Evolutionary conservation across 805 yeast genomes (phyloP).

Genomic region (Myxozyma sirexii): DNA sequence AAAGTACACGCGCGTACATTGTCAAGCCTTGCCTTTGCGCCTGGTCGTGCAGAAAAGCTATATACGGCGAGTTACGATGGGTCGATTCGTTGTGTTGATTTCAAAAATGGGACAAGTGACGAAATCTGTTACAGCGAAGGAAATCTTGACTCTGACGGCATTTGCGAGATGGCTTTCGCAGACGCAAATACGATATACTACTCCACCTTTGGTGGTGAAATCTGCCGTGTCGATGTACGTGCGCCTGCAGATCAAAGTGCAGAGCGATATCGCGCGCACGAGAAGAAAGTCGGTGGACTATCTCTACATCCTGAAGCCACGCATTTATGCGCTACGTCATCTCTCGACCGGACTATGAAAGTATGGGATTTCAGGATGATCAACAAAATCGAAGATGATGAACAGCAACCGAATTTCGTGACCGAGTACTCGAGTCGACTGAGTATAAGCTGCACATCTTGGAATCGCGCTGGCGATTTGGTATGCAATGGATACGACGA

Average conservation of each 20-base stretch:
- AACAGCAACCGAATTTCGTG: slow-evolving; percentile 48
- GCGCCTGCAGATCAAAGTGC: slow-evolving; percentile 39
- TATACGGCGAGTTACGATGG: slow-evolving; percentile 86
- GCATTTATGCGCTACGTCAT: slow-evolving; percentile 79
- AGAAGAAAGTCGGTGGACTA: slow-evolving; percentile 92
- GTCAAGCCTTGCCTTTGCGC: slow-evolving; percentile 61
- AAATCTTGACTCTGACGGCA: slow-evolving; percentile 44
- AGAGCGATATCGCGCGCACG: slow-evolving; percentile 61
- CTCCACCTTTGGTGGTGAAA: slow-evolving; percentile 79
- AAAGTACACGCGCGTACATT: slow-evolving; percentile 77
- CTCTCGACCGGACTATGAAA: slow-evolving; percentile 80
- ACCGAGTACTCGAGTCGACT: slow-evolving; percentile 74
- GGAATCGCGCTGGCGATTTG: slow-evolving; percentile 66
- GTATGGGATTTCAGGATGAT: slow-evolving; percentile 81
- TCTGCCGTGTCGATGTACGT: slow-evolving; percentile 74
- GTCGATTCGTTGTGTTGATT: slow-evolving; percentile 71
- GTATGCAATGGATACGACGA: slow-evolving; percentile 96
- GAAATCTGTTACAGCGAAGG: slow-evolving; percentile 52
- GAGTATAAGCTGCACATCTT: slow-evolving; percentile 82
- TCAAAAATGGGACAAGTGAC: slow-evolving; percentile 58
- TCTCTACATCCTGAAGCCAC: slow-evolving; percentile 68
- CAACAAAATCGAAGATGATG: slow-evolving; percentile 20
- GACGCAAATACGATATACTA: slow-evolving; percentile 58
- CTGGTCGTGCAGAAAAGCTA: slow-evolving; percentile 55
- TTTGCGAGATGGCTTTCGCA: slow-evolving; percentile 33